phyloP scores from a whole-genome alignment of 2,329 filamentous ascomycete genomes.

The Trichothecium sympodiale region DNA sequence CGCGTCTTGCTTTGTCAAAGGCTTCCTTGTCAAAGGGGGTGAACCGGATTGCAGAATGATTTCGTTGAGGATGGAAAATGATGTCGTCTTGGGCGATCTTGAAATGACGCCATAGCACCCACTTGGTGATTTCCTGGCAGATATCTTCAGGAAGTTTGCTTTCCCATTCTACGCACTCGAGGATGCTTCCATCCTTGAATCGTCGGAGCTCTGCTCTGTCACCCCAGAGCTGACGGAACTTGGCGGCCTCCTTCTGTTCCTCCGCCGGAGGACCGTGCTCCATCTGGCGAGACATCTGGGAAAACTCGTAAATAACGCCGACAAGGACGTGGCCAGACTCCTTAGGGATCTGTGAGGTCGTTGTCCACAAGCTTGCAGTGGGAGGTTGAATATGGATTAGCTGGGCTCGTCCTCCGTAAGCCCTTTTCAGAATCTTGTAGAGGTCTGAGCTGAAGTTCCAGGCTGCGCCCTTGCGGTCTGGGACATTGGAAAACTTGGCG shows the following conservation, averaged over 20 bases:
- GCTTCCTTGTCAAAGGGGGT: constrained; percentile 37
- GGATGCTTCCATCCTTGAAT: constrained; percentile 90
- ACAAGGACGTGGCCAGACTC: constrained; percentile 38
- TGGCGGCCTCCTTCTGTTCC: constrained; percentile 68
- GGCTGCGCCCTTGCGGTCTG: constrained; percentile 29
- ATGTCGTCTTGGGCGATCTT: constrained; percentile 44
- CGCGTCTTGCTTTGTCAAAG: constrained; percentile 59
- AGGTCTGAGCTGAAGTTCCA: constrained; percentile 44
- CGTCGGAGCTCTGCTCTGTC: constrained; percentile 84
- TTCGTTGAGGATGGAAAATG: constrained; percentile 32
- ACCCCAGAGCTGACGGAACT: constrained; percentile 89
- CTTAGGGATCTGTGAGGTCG: constrained; percentile 11
- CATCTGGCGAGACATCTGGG: constrained; percentile 62
- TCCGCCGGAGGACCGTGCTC: constrained; percentile 85
- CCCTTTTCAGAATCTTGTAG: constrained; percentile 54
- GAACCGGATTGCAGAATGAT: constrained; percentile 35
- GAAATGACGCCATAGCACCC: constrained; percentile 61
- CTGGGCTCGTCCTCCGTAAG: constrained; percentile 63
- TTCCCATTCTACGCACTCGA: constrained; percentile 83
- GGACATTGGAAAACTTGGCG: constrained; percentile 13
- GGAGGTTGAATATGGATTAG: constrained; percentile 49
- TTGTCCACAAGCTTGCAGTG: constrained; percentile 18
- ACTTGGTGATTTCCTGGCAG: constrained; percentile 67
- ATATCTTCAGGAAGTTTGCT: constrained; percentile 53
- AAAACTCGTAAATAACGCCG: constrained; percentile 61